These are phyloP conservation scores for Rhododendron ovatum DNA, from an alignment of 148 eudicot genomes.

Conservation along the genomic window DNA sequence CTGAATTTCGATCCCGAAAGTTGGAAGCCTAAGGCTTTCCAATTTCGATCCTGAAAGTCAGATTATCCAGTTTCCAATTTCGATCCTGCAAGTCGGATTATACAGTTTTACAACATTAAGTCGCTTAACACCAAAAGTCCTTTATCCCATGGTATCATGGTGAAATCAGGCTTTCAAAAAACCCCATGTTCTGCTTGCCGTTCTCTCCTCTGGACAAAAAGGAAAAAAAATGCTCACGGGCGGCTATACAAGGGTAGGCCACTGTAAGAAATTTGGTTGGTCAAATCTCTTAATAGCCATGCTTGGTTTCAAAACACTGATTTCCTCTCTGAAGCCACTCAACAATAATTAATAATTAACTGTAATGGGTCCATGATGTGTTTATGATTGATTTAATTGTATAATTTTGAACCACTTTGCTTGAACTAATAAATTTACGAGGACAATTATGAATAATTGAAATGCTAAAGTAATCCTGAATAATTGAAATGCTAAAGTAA, in stretches of 20 bases:
- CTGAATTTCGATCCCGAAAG: neutral
- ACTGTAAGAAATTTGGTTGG: neutral
- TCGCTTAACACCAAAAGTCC: neutral
- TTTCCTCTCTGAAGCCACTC: neutral
- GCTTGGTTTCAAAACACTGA: neutral
- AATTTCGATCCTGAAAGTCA: too few relatives aligned
- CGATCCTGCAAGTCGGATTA: neutral
- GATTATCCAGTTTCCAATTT: neutral
- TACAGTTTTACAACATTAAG: neutral
- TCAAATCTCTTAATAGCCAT: neutral
- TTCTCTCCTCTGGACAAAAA: neutral
- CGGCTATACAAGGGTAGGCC: neutral
- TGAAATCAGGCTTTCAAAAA: neutral
- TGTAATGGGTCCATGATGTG: neutral
- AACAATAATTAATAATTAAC: neutral
- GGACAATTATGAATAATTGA: neutral
- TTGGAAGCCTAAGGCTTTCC: neutral
- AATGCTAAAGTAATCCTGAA: neutral
- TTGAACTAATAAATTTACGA: neutral
- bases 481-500: neutral
- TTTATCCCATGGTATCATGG: too few relatives aligned
- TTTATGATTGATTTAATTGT: neutral
- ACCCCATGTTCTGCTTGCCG: neutral
- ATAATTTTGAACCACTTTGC: neutral
- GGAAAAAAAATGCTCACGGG: neutral